Evolutionary conservation across 208 protist genomes (phyloP), one percentile per base, ranked within the genome.

Genomic region (Crithidia brevicula): DNA sequence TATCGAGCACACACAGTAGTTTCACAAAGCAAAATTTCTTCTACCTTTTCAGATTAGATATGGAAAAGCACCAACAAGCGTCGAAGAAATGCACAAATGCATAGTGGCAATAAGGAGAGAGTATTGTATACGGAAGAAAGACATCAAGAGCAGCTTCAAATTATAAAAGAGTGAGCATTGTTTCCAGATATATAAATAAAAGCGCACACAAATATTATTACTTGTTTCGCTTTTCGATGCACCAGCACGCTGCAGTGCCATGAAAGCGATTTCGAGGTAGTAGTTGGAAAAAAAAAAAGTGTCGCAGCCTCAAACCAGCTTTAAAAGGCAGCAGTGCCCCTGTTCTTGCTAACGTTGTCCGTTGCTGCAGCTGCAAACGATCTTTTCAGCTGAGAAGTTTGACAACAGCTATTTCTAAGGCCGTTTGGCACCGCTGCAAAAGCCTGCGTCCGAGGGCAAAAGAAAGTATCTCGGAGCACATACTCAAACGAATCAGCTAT

Each of bases 401-500:
- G 46, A 52, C 58, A 52, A 25, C 8, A 10, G 20, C 43, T 8
- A 25, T 18, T 42, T 52, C 28, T 15, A 36, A 25, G 46, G 23
- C 36, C 36, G 15, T 7, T 40, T 40, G 36, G 10, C 15, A 13
- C 8, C 36, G 15, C 36, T 16, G 36, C 36, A 40, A 13, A 16
- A 40, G 15, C 36, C 36, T 16, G 36, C 10, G 10, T 16, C 8
- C 36, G 10, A 40, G 36, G 36, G 27, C 30, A 3, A 34, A 23
- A 25, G 31, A 57, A 13, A 42, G 30, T 1, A 0, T 63, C 58
- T 63, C 43, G 58, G 58, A 18, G 25, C 40, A 52, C 58, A 63
- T 63, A 52, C 58, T 63, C 58, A 52, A 52, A 52, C 58, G 8
- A 63, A 40, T 30, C 58, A 57, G 34, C 49, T 45, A 67, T 25